These are phyloP conservation scores for Rhodotorula sp. DNA, from an alignment of 1,284 basidiomycete genomes.

Conservation along the genomic window DNA sequence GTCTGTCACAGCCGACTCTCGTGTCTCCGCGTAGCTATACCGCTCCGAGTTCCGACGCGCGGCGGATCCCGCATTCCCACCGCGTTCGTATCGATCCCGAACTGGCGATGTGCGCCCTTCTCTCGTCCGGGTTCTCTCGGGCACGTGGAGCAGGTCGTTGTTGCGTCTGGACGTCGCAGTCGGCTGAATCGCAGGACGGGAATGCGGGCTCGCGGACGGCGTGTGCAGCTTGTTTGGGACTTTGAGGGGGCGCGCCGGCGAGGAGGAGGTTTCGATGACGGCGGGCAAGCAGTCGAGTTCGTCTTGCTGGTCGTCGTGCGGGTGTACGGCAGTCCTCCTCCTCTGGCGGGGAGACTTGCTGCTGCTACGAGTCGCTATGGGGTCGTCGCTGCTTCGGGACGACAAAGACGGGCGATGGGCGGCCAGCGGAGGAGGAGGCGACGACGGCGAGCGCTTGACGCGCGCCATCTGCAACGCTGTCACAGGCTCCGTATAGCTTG, in stretches of 20 bases:
- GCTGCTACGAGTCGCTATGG: neutral
- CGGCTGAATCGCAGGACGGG: neutral
- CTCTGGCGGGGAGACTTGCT: neutral
- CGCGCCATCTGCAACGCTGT: neutral
- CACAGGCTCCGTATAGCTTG: no score
- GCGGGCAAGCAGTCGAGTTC: no score
- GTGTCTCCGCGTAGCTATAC: neutral
- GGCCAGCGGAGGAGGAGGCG: neutral
- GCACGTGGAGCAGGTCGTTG: no score
- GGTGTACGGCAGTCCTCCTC: no score
- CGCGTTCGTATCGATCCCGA: no score
- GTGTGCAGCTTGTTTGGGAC: neutral
- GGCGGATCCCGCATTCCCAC: no score
- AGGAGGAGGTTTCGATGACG: neutral
- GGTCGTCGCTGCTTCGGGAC: neutral
- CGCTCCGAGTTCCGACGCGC: no score
- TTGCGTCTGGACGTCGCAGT: neutral
- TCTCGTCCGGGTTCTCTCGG: no score
- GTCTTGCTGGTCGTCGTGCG: no score
- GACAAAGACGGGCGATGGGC: neutral
- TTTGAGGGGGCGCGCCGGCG: neutral
- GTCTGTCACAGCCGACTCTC: neutral
- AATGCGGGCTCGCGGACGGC: conserved; percentile 2
- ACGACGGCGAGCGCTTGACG: conserved; percentile 21
- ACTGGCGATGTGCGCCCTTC: no score